phyloP scores from a whole-genome alignment of 2,329 filamentous ascomycete species.

The Ophiocordyceps sinensis region DNA sequence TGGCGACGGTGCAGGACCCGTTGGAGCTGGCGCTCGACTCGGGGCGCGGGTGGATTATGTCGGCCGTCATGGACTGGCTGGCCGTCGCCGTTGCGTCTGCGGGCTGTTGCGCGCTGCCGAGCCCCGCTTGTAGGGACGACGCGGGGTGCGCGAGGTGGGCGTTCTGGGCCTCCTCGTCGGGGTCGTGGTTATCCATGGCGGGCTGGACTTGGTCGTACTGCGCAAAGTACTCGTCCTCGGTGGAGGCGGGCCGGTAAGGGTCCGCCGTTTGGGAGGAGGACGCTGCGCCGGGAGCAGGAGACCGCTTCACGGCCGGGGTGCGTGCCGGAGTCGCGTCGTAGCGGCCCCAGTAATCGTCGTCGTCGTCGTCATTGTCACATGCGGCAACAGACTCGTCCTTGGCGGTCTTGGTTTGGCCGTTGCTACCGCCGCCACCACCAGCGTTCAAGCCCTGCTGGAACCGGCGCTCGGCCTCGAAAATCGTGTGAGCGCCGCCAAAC shows the following conservation, averaged over 20 bases:
- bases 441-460: slow-evolving; percentile 22
- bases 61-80: slow-evolving; percentile 10
- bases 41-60: slow-evolving; percentile 42
- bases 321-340: slow-evolving; percentile 58
- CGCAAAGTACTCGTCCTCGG: slow-evolving; percentile 60
- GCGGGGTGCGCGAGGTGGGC: slow-evolving; percentile 17
- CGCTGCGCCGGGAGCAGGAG: slow-evolving; percentile 39
- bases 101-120: slow-evolving; percentile 4
- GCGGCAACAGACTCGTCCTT: no score
- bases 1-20: slow-evolving; percentile 44
- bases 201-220: slow-evolving; percentile 68
- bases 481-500: slow-evolving; percentile 34
- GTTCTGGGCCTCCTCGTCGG: slow-evolving; percentile 45
- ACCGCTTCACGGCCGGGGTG: slow-evolving; percentile 47
- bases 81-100: no score
- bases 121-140: slow-evolving; percentile 17
- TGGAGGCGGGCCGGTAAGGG: slow-evolving; percentile 12
- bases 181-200: slow-evolving; percentile 67
- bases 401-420: background rate
- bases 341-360: slow-evolving; percentile 67
- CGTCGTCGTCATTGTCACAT: slow-evolving; percentile 37
- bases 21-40: slow-evolving; percentile 42
- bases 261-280: slow-evolving; percentile 4
- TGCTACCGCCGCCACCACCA: background rate
- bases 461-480: slow-evolving; percentile 46